Conservation (phyloP, 1,139 yeast species). For the Debaryomyces sp. region DNA sequence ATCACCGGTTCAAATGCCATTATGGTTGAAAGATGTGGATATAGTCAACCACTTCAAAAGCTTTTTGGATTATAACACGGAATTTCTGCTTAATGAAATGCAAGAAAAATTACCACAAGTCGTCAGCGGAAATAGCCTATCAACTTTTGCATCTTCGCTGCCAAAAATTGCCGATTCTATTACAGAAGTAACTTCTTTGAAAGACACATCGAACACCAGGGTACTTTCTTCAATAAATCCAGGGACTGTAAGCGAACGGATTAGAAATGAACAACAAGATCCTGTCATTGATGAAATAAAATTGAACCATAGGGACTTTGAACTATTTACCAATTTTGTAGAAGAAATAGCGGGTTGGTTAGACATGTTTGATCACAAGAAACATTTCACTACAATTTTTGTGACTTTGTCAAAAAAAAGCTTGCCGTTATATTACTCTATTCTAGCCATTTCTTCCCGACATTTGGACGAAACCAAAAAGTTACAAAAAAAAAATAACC, state of each 20-base stretch:
- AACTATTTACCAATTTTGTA: not conserved
- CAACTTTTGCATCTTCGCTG: too few species aligned
- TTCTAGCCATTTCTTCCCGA: not conserved
- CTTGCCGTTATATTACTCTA: not conserved
- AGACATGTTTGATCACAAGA: not conserved
- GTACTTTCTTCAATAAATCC: not conserved
- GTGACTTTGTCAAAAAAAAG: not conserved
- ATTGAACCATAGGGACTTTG: not conserved
- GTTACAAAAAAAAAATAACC: not conserved
- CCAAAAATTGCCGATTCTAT: not conserved
- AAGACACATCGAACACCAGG: not conserved
- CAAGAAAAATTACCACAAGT: not conserved
- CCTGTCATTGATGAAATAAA: constrained; percentile 1
- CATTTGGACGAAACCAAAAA: not conserved
- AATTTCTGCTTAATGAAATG: not conserved
- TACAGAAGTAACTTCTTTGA: not conserved
- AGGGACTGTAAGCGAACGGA: not conserved
- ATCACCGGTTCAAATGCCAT: not conserved
- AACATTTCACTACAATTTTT: not conserved
- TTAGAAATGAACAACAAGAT: not conserved
- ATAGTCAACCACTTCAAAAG: not conserved
- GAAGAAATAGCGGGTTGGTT: not conserved
- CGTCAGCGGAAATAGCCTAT: not conserved
- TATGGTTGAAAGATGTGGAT: not conserved
- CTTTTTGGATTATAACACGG: not conserved